These are phyloP conservation scores for Ophiostoma australiae DNA, from an alignment of 2,329 filamentous ascomycete genomes.

Conservation along the genomic window DNA sequence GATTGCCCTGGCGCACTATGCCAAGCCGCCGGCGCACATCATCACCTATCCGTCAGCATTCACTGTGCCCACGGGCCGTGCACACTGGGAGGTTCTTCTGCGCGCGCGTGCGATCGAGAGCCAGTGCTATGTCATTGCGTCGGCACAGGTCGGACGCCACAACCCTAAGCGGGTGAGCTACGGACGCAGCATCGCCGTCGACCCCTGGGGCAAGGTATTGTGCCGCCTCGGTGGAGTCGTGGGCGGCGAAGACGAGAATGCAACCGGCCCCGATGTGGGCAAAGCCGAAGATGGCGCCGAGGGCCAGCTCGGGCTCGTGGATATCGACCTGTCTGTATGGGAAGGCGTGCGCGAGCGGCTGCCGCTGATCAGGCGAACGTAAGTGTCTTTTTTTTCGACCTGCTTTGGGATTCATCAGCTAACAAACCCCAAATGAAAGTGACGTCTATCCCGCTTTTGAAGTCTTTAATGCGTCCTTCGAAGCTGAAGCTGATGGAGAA, in stretches of 20 bases:
- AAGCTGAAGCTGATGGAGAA: background rate
- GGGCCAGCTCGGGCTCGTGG: conserved; percentile 51
- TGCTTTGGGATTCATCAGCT: background rate
- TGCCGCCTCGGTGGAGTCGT: conserved; percentile 55
- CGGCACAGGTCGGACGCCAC: conserved; percentile 71
- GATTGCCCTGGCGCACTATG: conserved; percentile 54
- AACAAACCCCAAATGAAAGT: conserved; percentile 9
- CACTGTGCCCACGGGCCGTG: conserved; percentile 75
- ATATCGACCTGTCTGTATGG: conserved; percentile 48
- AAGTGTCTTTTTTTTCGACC: conserved; percentile 33
- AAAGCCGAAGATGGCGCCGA: conserved; percentile 35
- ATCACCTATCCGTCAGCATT: conserved; percentile 88
- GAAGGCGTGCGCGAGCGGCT: conserved; percentile 48
- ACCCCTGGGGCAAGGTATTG: conserved; percentile 78
- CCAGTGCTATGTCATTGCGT: conserved; percentile 79
- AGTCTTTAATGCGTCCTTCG: background rate
- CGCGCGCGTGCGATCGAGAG: conserved; percentile 81
- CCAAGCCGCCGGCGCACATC: conserved; percentile 56
- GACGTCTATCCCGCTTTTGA: conserved; percentile 26
- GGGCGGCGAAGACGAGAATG: conserved; percentile 39
- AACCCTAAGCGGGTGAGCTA: conserved; percentile 65
- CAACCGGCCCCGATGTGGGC: conserved; percentile 19
- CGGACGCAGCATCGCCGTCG: conserved; percentile 78
- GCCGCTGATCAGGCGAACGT: conserved; percentile 50
- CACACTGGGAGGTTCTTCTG: conserved; percentile 80